Evolutionary conservation across 2,329 filamentous ascomycete species (phyloP).

Genomic region (Pseudofabraea citricarpa): DNA sequence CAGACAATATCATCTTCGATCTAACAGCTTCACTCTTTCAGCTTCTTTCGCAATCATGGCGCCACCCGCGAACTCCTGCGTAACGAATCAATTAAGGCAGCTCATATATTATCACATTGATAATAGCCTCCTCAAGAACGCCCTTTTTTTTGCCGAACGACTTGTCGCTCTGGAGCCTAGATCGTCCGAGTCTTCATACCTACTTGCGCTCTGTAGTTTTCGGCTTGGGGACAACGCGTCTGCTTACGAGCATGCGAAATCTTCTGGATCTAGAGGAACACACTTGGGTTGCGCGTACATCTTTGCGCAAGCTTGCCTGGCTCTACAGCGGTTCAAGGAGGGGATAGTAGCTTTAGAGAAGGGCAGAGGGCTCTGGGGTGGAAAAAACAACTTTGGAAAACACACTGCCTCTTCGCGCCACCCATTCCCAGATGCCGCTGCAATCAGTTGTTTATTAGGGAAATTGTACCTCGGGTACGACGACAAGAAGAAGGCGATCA

Average conservation of each 20-base stretch:
- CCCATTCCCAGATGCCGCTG: conserved; percentile 75
- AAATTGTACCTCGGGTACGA: conserved; percentile 83
- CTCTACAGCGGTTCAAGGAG: conserved; percentile 72
- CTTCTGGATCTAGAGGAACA: conserved; percentile 61
- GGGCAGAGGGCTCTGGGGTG: conserved; percentile 68
- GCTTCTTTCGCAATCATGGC: conserved; percentile 21
- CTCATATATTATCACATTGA: conserved; percentile 71
- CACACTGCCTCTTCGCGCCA: conserved; percentile 74
- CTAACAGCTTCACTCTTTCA: conserved; percentile 9
- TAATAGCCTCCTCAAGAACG: conserved; percentile 83
- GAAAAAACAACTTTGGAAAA: conserved; percentile 73
- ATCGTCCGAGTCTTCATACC: conserved; percentile 73
- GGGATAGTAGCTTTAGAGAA: conserved; percentile 83
- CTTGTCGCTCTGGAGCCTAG: conserved; percentile 79
- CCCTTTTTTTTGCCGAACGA: conserved; percentile 87
- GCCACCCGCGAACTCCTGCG: conserved; percentile 20
- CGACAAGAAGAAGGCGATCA: conserved; percentile 75
- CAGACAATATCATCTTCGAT: conserved; percentile 13
- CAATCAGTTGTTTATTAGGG: conserved; percentile 77
- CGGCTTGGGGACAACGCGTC: conserved; percentile 78
- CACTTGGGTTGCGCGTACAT: conserved; percentile 88
- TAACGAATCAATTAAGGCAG: conserved; percentile 43
- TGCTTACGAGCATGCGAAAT: conserved; percentile 77
- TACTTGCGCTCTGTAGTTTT: conserved; percentile 80
- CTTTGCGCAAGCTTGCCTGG: conserved; percentile 83